A percentile compares a stretch with the other conserved stretches of the same genome.
Conservation (phyloP, 371 early-diverging fungal genomes). For the Actinomortierella wolfii region DNA sequence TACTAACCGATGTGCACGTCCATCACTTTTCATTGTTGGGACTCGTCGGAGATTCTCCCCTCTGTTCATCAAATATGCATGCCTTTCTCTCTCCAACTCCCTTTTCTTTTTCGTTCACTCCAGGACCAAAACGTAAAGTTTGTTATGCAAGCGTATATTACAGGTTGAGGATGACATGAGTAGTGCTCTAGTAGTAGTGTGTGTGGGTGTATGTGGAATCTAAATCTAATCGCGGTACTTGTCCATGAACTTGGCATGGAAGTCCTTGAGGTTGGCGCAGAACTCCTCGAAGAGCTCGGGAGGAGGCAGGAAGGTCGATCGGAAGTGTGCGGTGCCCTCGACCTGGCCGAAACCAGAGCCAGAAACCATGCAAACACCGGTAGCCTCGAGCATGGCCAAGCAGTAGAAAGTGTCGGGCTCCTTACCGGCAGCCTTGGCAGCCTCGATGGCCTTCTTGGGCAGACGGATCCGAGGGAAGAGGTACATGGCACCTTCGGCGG, state of each 20-base stretch:
- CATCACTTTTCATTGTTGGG: too few relatives aligned
- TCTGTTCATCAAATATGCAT: too few relatives aligned
- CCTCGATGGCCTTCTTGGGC: constrained; percentile 77
- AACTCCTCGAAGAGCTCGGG: constrained; percentile 92
- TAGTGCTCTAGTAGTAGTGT: neutral
- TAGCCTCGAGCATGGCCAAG: constrained; percentile 88
- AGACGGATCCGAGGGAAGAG: constrained; percentile 87
- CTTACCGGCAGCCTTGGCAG: constrained; percentile 67
- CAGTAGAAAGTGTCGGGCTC: constrained; percentile 88
- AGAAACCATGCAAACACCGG: constrained; percentile 92
- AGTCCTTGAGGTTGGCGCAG: constrained; percentile 69
- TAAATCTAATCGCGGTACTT: constrained; percentile 70
- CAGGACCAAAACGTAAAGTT: too few relatives aligned
- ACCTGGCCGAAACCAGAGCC: constrained; percentile 93
- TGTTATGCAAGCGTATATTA: too few relatives aligned
- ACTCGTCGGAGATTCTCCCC: too few relatives aligned
- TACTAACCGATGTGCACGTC: too few relatives aligned
- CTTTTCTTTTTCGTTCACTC: too few relatives aligned
- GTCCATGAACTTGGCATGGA: constrained; percentile 83
- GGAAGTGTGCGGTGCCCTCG: constrained; percentile 92
- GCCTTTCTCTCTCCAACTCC: too few relatives aligned
- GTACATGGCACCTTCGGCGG: constrained; percentile 96
- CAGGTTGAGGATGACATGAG: neutral
- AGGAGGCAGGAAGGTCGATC: constrained; percentile 94
- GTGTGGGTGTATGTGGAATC: neutral